phyloP scores from a whole-genome alignment of 2,329 filamentous ascomycete genomes.

The Peltaster fructicola region DNA sequence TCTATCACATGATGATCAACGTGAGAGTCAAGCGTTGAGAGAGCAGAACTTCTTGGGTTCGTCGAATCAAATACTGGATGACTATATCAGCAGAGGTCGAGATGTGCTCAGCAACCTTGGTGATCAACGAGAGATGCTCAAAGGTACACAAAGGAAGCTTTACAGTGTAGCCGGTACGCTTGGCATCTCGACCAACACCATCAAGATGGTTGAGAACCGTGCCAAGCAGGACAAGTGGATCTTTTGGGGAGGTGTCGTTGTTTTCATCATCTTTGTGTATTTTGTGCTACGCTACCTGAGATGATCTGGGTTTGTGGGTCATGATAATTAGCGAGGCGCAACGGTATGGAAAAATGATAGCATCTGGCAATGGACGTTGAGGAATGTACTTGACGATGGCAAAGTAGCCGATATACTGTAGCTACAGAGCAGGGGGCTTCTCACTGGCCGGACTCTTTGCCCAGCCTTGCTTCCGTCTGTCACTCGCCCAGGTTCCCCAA shows the following conservation, averaged over 20 bases:
- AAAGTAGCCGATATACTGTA: not conserved
- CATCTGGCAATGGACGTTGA: not conserved
- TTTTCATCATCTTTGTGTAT: conserved; percentile 89
- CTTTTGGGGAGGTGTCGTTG: conserved; percentile 67
- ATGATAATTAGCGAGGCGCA: conserved; percentile 3
- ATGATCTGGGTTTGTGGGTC: conserved; percentile 24
- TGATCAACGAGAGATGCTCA: conserved; percentile 83
- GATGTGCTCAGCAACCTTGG: conserved; percentile 78
- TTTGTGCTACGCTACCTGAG: conserved; percentile 70
- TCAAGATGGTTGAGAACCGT: conserved; percentile 84
- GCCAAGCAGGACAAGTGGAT: conserved; percentile 97
- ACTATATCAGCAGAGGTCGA: conserved; percentile 81
- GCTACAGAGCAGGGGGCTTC: too few species aligned
- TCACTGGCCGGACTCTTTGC: too few species aligned
- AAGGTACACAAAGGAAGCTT: conserved; percentile 76
- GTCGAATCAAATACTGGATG: conserved; percentile 74
- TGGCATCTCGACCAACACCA: conserved; percentile 86
- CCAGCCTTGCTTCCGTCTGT: conserved; percentile 48
- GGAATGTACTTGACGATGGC: too few species aligned
- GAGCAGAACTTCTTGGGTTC: conserved; percentile 76
- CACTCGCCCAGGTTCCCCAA: conserved; percentile 49
- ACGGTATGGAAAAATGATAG: not conserved
- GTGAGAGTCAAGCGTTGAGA: conserved; percentile 68
- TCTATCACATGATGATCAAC: conserved; percentile 13
- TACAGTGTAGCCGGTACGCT: conserved; percentile 90